Percentiles rank a stretch among this genome's conserved stretches.
Conservation (phyloP, 2,329 filamentous ascomycete species). For the Teratosphaeria destructans region DNA sequence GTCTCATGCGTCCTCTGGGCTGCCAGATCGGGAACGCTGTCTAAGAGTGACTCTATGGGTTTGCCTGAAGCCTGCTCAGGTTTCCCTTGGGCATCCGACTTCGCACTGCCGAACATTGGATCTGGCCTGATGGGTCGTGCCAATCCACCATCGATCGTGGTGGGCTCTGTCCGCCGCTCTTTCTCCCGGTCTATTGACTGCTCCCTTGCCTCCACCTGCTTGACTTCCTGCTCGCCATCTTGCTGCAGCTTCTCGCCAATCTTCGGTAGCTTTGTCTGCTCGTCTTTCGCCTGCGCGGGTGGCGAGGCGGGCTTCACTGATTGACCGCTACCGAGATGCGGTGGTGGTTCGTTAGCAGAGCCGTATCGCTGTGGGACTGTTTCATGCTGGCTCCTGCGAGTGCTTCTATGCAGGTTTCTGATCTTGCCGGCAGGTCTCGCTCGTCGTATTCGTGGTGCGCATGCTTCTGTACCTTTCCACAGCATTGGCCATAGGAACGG, state of each 20-base stretch:
- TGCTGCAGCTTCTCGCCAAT: conserved; percentile 22
- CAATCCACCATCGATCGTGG: conserved; percentile 10
- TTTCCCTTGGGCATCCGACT: conserved; percentile 2
- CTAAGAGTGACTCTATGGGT: conserved; percentile 18
- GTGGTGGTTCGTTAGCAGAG: conserved; percentile 36
- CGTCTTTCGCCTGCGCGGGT: conserved; percentile 8
- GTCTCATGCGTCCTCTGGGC: conserved; percentile 11
- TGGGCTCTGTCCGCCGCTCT: conserved; percentile 6
- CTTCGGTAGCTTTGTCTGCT: conserved; percentile 18
- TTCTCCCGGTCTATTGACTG: conserved; percentile 4
- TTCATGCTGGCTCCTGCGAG: conserved; percentile 23
- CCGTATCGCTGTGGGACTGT: conserved; percentile 33
- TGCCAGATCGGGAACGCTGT: conserved; percentile 18
- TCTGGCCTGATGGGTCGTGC: conserved; percentile 7
- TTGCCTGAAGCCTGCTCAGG: conserved; percentile 11
- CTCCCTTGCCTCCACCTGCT: conserved; percentile 9
- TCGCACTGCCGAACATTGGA: conserved; percentile 14
- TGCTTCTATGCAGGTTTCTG: conserved; percentile 24
- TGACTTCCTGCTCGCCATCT: conserved; percentile 17
- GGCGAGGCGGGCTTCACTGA: conserved; percentile 10
- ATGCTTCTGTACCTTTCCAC: conserved; percentile 24
- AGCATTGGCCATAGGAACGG: conserved; percentile 39
- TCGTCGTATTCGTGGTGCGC: conserved; percentile 13
- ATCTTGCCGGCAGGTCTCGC: conserved; percentile 15
- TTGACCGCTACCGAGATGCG: conserved; percentile 25